Evolutionary conservation across 805 yeast species (phyloP).

Genomic region (Wickerhamomyces bovis): DNA sequence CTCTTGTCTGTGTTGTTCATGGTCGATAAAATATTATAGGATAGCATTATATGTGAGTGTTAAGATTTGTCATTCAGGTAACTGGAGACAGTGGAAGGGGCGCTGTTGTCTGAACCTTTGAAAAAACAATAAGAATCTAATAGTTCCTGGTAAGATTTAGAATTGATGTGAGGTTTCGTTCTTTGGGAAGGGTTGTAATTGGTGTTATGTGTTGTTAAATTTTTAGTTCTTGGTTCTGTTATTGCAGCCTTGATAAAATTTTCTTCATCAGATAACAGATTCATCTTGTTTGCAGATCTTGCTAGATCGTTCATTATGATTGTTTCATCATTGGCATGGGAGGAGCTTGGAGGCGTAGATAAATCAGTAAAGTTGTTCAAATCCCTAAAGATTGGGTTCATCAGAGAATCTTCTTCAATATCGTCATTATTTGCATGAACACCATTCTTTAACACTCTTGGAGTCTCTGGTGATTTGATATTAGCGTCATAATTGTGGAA

Average conservation of each 20-base stretch:
- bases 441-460: constrained; percentile 15
- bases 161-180: constrained; percentile 34
- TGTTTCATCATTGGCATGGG: not conserved
- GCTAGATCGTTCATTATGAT: not conserved
- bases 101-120: constrained; percentile 22
- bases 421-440: not conserved
- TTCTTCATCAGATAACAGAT: not conserved
- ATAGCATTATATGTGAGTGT: not conserved
- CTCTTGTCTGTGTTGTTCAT: no score
- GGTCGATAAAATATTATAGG: no score
- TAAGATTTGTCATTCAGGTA: not conserved
- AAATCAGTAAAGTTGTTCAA: constrained; percentile 4
- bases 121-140: constrained; percentile 59
- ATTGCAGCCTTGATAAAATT: not conserved
- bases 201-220: not conserved
- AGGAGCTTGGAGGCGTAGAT: not conserved
- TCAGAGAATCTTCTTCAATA: constrained; percentile 5
- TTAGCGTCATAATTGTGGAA: constrained; percentile 16
- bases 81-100: constrained; percentile 4
- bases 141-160: constrained; percentile 50
- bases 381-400: constrained; percentile 10
- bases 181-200: constrained; percentile 1
- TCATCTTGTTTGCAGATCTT: not conserved
- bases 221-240: not conserved
- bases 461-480: constrained; percentile 24